Percentiles rank a stretch among this genome's conserved stretches.
These are phyloP conservation scores for Apophysomyces elegans DNA, from an alignment of 371 early-diverging fungal genomes.

Conservation along the genomic window DNA sequence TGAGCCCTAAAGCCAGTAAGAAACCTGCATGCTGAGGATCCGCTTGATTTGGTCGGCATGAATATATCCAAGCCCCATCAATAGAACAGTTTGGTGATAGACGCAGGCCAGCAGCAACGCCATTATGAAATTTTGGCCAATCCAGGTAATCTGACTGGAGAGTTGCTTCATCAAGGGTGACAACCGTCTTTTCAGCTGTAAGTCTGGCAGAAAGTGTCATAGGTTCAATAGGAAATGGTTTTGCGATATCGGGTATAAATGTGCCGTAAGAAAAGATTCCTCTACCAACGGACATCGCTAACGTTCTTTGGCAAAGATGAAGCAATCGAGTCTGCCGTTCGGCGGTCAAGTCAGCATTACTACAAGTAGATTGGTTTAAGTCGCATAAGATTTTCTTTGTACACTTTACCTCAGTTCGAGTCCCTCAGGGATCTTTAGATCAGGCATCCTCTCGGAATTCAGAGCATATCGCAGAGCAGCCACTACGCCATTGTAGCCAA, in stretches of 20 bases:
- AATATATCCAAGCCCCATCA: slow-evolving; percentile 82
- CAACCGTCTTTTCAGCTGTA: slow-evolving; percentile 59
- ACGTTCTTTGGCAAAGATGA: slow-evolving; percentile 59
- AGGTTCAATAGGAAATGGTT: slow-evolving; percentile 57
- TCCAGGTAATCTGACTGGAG: slow-evolving; percentile 51
- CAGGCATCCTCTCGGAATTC: slow-evolving; percentile 46
- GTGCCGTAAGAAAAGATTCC: slow-evolving; percentile 74
- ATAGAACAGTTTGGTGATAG: slow-evolving; percentile 64
- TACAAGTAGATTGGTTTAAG: not conserved
- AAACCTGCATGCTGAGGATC: slow-evolving; percentile 79
- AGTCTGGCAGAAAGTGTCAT: slow-evolving; percentile 66
- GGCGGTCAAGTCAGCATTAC: slow-evolving; percentile 53
- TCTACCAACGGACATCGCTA: slow-evolving; percentile 73
- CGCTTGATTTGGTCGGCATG: slow-evolving; percentile 54
- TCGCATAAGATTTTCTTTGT: too few species aligned
- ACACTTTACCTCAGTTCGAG: slow-evolving; percentile 37
- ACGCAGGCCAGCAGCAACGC: slow-evolving; percentile 80
- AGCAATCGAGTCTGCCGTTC: slow-evolving; percentile 57
- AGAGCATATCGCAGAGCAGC: slow-evolving; percentile 66
- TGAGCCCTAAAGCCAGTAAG: slow-evolving; percentile 80
- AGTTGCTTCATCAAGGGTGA: slow-evolving; percentile 51
- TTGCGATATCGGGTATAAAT: slow-evolving; percentile 52
- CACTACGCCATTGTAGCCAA: slow-evolving; percentile 67
- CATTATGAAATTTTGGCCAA: slow-evolving; percentile 91
- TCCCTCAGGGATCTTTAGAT: slow-evolving; percentile 40